These are phyloP conservation scores for Gautieria morchelliformis DNA, from an alignment of 768 basidiomycete species.

Conservation along the genomic window DNA sequence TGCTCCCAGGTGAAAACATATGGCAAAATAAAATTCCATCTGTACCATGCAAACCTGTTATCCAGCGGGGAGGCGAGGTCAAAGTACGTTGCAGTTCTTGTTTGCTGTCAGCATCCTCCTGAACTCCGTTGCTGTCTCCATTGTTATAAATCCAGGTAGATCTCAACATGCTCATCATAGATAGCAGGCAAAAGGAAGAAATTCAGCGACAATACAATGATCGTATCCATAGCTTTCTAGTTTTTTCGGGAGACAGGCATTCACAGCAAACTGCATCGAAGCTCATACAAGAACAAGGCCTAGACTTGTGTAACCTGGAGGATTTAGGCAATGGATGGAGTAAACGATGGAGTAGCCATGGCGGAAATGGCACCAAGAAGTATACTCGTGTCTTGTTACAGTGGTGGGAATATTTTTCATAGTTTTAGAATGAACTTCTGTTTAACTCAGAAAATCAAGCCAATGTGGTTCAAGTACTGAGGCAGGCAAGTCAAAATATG, in stretches of 20 bases:
- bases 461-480: not conserved
- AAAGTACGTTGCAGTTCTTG: not conserved
- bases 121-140: too few species aligned
- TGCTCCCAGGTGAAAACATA: too few species aligned
- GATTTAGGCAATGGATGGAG: constrained; percentile 1
- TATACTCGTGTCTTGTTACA: not conserved
- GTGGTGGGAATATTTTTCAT: not conserved
- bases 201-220: not conserved
- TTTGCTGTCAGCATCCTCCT: too few species aligned
- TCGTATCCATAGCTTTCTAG: not conserved
- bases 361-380: not conserved
- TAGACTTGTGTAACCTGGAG: not conserved
- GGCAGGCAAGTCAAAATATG: not conserved
- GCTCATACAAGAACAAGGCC: not conserved
- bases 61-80: not conserved
- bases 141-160: not conserved
- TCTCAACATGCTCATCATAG: not conserved
- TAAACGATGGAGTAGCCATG: not conserved
- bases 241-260: not conserved
- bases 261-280: not conserved
- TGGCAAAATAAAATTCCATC: too few species aligned
- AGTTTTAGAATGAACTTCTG: not conserved
- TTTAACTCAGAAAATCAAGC: not conserved
- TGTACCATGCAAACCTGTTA: not conserved
- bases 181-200: not conserved